A percentile compares a stretch with the other conserved stretches of the same genome.
Conservation (phyloP, 2,329 filamentous ascomycete species). For the Fusarium marasasianum region DNA sequence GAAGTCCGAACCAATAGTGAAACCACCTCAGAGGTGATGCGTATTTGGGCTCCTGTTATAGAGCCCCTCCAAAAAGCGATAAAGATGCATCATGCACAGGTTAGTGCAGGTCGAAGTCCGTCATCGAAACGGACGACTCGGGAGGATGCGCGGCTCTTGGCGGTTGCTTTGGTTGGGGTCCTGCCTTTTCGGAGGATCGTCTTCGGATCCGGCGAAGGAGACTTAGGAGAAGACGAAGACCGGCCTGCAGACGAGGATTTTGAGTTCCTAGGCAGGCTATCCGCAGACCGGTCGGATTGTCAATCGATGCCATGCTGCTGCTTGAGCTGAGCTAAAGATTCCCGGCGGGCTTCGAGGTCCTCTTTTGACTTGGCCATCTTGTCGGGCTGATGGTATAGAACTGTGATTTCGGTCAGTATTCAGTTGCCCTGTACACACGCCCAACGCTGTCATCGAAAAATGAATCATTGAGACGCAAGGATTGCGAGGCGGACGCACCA, state of each 20-base stretch:
- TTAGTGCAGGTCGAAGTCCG: slow-evolving; percentile 49
- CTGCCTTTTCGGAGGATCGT: slow-evolving; percentile 57
- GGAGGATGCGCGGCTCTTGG: slow-evolving; percentile 50
- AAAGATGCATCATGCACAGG: slow-evolving; percentile 50
- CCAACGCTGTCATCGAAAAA: not conserved
- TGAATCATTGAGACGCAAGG: not conserved
- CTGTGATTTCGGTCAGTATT: slow-evolving; percentile 47
- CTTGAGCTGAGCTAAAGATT: slow-evolving; percentile 98
- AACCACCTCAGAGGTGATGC: slow-evolving; percentile 37
- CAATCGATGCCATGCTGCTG: slow-evolving; percentile 98
- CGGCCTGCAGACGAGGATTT: slow-evolving; percentile 67
- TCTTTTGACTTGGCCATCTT: slow-evolving; percentile 85
- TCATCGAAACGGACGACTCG: slow-evolving; percentile 56
- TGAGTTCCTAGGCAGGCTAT: slow-evolving; percentile 56
- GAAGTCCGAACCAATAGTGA: slow-evolving; percentile 41
- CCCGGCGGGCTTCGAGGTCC: slow-evolving; percentile 91
- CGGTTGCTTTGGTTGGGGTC: slow-evolving; percentile 47
- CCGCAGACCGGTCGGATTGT: slow-evolving; percentile 78
- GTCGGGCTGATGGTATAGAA: slow-evolving; percentile 72
- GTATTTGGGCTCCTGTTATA: slow-evolving; percentile 16
- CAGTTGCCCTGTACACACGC: not conserved
- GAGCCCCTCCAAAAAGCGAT: slow-evolving; percentile 35
- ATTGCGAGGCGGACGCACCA: slow-evolving; percentile 66
- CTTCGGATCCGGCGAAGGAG: slow-evolving; percentile 53
- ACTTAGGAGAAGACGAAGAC: slow-evolving; percentile 61